Percentiles rank a stretch among this genome's conserved stretches.
Conservation (phyloP, 495 filamentous ascomycete genomes). For the Collariella sp. region DNA sequence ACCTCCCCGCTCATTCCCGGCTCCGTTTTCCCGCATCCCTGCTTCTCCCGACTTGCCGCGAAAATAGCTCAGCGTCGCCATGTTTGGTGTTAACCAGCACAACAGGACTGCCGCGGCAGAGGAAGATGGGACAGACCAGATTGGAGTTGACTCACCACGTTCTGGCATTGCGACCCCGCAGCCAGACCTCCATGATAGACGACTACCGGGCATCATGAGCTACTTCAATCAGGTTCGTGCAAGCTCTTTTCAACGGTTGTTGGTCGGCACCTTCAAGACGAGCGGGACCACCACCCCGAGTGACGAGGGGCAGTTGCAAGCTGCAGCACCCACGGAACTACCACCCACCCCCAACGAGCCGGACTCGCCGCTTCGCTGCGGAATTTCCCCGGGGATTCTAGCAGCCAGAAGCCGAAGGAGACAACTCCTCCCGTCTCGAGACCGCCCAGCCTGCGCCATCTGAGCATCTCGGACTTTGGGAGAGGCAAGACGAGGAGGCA, state of each 20-base stretch:
- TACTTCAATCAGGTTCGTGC: constrained; percentile 97
- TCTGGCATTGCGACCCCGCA: constrained; percentile 81
- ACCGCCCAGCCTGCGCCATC: constrained; percentile 28
- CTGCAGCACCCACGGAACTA: constrained; percentile 18
- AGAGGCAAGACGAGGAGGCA: constrained; percentile 38
- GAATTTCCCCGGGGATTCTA: constrained; percentile 37
- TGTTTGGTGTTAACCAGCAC: constrained; percentile 38
- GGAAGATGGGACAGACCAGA: constrained; percentile 66
- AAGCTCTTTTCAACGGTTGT: constrained; percentile 39
- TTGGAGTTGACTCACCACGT: constrained; percentile 73
- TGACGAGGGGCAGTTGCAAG: constrained; percentile 29
- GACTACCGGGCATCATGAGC: constrained; percentile 81
- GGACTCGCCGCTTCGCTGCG: constrained; percentile 41
- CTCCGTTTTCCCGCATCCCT: constrained; percentile 10
- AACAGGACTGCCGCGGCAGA: constrained; percentile 45
- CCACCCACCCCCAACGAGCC: constrained; percentile 19
- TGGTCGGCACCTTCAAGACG: constrained; percentile 29
- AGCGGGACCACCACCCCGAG: constrained; percentile 29
- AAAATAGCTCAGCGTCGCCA: constrained; percentile 22
- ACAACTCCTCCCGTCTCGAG: constrained; percentile 20
- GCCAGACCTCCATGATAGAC: constrained; percentile 82
- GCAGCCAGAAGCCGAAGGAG: constrained; percentile 33
- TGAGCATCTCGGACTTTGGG: constrained; percentile 35
- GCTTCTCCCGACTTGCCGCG: constrained; percentile 7
- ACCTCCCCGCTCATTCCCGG: constrained; percentile 15